A percentile compares a stretch with the other conserved stretches of the same genome.
These are phyloP conservation scores for Aspergillus jensenii DNA, from an alignment of 2,329 filamentous ascomycete species.

Conservation along the genomic window DNA sequence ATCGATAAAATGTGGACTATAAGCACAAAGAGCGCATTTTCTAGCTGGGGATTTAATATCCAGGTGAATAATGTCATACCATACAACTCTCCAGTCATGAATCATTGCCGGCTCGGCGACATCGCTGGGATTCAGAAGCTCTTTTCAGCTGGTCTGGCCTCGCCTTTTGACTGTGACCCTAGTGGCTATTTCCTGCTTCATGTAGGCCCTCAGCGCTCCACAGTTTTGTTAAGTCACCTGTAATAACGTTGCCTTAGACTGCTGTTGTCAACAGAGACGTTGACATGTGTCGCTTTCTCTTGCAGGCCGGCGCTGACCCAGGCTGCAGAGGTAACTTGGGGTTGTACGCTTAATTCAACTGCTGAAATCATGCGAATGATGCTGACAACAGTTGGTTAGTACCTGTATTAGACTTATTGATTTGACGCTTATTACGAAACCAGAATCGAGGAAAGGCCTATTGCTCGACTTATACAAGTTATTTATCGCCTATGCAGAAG, in stretches of 20 bases:
- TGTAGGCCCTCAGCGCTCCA: not conserved
- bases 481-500: not conserved
- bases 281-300: not conserved
- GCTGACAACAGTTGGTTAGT: too few relatives aligned
- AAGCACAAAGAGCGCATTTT: not conserved
- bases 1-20: not conserved
- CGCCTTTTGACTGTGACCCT: not conserved
- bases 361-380: too few relatives aligned
- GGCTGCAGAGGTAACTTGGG: too few relatives aligned
- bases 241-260: not conserved
- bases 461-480: not conserved
- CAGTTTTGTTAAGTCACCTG: not conserved
- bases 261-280: not conserved
- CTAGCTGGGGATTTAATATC: not conserved
- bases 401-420: not conserved
- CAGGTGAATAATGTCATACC: not conserved
- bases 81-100: not conserved
- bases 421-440: accelerated
- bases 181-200: not conserved
- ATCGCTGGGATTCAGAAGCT: not conserved
- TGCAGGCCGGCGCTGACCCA: not conserved
- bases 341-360: too few relatives aligned
- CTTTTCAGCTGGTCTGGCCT: not conserved
- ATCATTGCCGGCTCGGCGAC: accelerated
- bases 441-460: not conserved